phyloP scores from a whole-genome alignment of 306 rosid genomes.

The Cajanus cajan region DNA sequence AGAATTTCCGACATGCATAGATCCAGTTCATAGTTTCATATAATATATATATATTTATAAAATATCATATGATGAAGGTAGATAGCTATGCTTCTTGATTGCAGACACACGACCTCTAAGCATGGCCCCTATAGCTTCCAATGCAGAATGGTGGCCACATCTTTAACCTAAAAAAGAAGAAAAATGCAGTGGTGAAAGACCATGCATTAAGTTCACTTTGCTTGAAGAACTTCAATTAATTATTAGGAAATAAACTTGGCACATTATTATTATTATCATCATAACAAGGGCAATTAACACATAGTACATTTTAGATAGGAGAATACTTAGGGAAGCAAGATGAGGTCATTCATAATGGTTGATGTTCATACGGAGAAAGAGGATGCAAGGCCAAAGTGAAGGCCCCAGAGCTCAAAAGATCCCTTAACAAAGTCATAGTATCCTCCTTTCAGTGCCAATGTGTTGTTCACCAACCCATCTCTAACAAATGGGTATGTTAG shows the following conservation, averaged over 20 bases:
- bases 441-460: constrained; percentile 79
- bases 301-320: constrained; percentile 45
- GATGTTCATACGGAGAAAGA: constrained; percentile 84
- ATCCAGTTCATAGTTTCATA: constrained; percentile 36
- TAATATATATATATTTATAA: constrained; percentile 7
- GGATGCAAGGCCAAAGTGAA: constrained; percentile 70
- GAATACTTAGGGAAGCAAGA: constrained; percentile 52
- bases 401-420: constrained; percentile 86
- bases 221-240: not conserved
- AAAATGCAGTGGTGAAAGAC: constrained; percentile 46
- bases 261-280: no score
- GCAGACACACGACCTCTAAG: constrained; percentile 61
- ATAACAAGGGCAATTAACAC: constrained; percentile 26
- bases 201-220: not conserved
- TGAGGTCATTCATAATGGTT: constrained; percentile 49
- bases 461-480: constrained; percentile 81
- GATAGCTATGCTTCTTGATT: constrained; percentile 55
- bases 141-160: constrained; percentile 96
- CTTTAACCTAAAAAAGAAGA: constrained; percentile 77
- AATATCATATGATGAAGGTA: constrained; percentile 37
- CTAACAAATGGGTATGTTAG: constrained; percentile 94
- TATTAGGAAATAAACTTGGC: no score
- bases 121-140: constrained; percentile 92
- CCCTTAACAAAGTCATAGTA: constrained; percentile 90
- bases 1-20: constrained; percentile 36